Evolutionary conservation across 495 filamentous ascomycete genomes (phyloP), one percentile per base, ranked within the genome.

Genomic region (Amorphotheca resinae): DNA sequence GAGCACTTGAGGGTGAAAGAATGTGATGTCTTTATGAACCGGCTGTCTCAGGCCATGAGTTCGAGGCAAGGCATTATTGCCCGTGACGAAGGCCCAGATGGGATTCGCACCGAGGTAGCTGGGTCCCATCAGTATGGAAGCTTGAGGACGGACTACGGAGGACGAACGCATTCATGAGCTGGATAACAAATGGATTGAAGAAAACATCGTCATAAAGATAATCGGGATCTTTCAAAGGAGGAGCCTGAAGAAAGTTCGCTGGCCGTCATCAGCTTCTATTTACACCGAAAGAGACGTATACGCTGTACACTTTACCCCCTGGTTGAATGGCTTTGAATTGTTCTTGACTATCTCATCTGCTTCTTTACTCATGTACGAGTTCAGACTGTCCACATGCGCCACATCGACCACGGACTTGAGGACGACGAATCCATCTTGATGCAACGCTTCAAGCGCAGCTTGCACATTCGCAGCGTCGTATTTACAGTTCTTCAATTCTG

Each of bases 131-230:
- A 42, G 22, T 23, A 6, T n/a, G n/a, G n/a, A n/a, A n/a, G n/a
- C n/a, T n/a, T n/a, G n/a, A n/a, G n/a, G n/a, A n/a, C n/a, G n/a
- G n/a, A 18, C 23, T 22, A 38, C 31, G 16, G 12, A 9, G 5
- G 32, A 54, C 57, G 8, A 46, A 55, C 46, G 53, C 55, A 39
- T 59, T 58, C 32, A 56, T 51, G 2, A 56, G 42, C 26, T 62
- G 45, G 33, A 59, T 51, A 8, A 59, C 48, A 42, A 59, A 57
- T 12, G 58, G 55, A 47, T 64, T 64, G 30, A 60, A 58, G 54
- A 59, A 64, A 0, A 64, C 41, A 46, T 64, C 59, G 31, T 57
- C 46, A 42, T 57, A 47, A 9, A 61, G 48, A 34, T 45, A 56
- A 2, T 58, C 49, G n/a, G 56, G 42, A 21, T 57, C 23, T 38